phyloP scores from a whole-genome alignment of 805 yeast genomes.

The Alloascoidea hylecoeti region DNA sequence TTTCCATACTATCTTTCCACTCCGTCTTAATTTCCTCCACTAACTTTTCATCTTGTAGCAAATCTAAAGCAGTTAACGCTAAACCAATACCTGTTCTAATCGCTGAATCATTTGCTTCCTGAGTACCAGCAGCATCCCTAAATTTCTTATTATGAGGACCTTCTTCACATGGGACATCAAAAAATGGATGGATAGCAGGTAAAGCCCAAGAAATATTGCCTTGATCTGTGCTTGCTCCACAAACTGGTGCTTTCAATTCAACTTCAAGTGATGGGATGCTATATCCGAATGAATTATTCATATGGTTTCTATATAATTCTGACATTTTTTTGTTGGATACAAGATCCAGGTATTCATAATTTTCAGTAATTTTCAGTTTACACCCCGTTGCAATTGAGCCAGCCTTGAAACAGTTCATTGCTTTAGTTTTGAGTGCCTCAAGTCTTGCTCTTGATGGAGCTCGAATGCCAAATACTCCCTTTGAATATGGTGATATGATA shows the following conservation, averaged over 20 bases:
- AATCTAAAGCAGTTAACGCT: neutral
- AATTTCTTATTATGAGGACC: conserved; percentile 1
- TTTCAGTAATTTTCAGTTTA: neutral
- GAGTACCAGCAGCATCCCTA: neutral
- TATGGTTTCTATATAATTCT: neutral
- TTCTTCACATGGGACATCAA: neutral
- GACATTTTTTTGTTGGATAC: neutral
- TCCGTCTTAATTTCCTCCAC: neutral
- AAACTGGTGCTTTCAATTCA: neutral
- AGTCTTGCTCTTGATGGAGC: neutral
- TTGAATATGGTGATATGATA: conserved; percentile 13
- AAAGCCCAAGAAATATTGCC: neutral
- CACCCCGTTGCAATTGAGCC: neutral
- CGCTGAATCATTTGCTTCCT: neutral
- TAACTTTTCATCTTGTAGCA: neutral
- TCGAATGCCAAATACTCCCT: conserved; percentile 5
- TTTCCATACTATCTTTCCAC: no score
- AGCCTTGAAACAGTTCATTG: neutral
- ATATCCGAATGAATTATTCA: neutral
- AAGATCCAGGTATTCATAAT: neutral
- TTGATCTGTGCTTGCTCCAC: neutral
- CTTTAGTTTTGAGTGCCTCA: neutral
- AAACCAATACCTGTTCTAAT: neutral
- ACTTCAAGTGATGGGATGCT: neutral
- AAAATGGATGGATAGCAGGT: neutral